Conservation (phyloP, 2,329 filamentous ascomycete genomes). For the Fusarium humuli region DNA sequence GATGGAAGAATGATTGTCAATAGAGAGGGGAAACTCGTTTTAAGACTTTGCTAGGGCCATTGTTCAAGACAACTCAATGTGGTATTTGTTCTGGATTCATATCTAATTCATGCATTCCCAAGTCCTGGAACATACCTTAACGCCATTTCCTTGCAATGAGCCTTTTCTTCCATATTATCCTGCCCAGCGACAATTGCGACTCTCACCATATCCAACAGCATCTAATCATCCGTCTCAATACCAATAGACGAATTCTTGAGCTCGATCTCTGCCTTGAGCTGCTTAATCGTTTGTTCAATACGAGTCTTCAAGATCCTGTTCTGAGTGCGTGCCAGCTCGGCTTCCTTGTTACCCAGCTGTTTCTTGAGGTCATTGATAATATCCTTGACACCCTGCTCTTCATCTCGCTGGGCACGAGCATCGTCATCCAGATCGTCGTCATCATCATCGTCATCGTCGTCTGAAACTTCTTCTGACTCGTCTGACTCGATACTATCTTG, state of each 20-base stretch:
- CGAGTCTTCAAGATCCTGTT: constrained; percentile 64
- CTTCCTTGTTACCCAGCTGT: constrained; percentile 59
- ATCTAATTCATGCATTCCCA: constrained; percentile 26
- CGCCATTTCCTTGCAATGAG: constrained; percentile 24
- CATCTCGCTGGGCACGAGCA: constrained; percentile 60
- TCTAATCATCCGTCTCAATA: constrained; percentile 54
- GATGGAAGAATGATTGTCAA: not conserved
- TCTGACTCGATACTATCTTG: constrained; percentile 60
- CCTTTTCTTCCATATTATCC: constrained; percentile 2
- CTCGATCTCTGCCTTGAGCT: constrained; percentile 58
- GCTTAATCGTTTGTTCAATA: constrained; percentile 62
- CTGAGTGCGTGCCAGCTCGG: constrained; percentile 56
- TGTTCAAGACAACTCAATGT: constrained; percentile 22
- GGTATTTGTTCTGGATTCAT: constrained; percentile 34
- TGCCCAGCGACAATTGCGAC: not conserved
- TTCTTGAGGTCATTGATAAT: constrained; percentile 66
- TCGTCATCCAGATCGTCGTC: constrained; percentile 68
- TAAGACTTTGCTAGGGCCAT: not conserved
- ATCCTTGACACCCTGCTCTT: constrained; percentile 66
- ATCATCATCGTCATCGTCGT: constrained; percentile 64
- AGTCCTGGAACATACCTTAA: constrained; percentile 27
- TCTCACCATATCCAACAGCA: not conserved
- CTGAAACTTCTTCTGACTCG: constrained; percentile 53
- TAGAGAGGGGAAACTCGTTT: not conserved
- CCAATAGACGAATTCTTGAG: constrained; percentile 60